phyloP scores from a whole-genome alignment of 1,284 basidiomycete species.

The Waitea zeae region DNA sequence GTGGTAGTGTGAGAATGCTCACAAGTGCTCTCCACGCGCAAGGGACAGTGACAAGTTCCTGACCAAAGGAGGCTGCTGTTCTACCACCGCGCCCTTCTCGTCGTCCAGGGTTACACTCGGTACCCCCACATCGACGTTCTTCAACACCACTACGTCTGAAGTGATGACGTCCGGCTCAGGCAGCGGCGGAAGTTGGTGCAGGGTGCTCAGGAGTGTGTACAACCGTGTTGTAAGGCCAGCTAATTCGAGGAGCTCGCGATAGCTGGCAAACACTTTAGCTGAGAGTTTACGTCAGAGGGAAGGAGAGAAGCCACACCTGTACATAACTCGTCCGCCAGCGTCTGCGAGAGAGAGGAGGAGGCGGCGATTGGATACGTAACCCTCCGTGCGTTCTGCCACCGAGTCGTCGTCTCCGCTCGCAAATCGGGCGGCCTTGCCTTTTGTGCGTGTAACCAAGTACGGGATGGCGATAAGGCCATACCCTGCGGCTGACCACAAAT shows the following conservation, averaged over 20 bases:
- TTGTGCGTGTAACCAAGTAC: conserved; percentile 36
- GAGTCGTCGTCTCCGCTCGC: conserved; percentile 13
- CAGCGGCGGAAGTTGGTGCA: conserved; percentile 54
- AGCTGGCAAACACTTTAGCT: too few relatives aligned
- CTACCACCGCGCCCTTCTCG: too few relatives aligned
- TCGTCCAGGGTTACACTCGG: too few relatives aligned
- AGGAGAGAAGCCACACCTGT: too few relatives aligned
- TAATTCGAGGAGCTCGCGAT: conserved; percentile 85
- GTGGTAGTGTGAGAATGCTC: conserved; percentile 50
- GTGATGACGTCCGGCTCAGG: conserved; percentile 16
- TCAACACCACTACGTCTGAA: conserved; percentile 34
- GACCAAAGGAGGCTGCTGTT: too few relatives aligned
- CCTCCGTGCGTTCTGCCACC: conserved; percentile 45
- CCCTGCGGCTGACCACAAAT: conserved; percentile 83
- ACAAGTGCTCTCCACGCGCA: conserved; percentile 35
- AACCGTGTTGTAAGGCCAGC: conserved; percentile 85
- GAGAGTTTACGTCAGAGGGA: too few relatives aligned
- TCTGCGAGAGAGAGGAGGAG: conserved; percentile 87
- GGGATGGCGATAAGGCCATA: conserved; percentile 84
- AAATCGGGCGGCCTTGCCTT: conserved; percentile 21
- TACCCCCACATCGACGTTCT: conserved; percentile 66
- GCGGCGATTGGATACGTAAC: conserved; percentile 93
- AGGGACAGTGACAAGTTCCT: too few relatives aligned
- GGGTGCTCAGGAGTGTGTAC: conserved; percentile 74
- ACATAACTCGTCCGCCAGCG: conserved; percentile 86